phyloP scores from a whole-genome alignment of 768 basidiomycete species.

The Russula olivacea region DNA sequence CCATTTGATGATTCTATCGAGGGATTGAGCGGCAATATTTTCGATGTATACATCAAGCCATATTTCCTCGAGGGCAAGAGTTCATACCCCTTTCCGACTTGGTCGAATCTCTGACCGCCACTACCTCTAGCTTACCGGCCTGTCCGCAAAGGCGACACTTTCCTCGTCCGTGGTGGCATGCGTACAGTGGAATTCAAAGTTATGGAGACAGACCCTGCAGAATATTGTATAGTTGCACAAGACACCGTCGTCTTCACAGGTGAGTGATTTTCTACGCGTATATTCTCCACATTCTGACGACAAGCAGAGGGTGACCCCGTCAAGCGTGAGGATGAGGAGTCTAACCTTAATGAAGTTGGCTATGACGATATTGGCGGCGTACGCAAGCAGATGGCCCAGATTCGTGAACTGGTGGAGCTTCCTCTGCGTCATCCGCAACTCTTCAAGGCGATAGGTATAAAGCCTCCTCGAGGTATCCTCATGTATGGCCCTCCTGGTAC shows the following conservation, averaged over 20 bases:
- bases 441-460: slow-evolving; percentile 99
- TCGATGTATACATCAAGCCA: slow-evolving; percentile 97
- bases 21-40: slow-evolving; percentile 96
- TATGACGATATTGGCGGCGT: slow-evolving; percentile 99
- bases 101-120: background rate
- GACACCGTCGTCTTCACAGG: slow-evolving; percentile 97
- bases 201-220: slow-evolving; percentile 95
- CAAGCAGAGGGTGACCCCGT: slow-evolving; percentile 90
- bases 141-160: slow-evolving; percentile 95
- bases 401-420: slow-evolving; percentile 97
- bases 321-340: slow-evolving; percentile 98
- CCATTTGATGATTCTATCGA: slow-evolving; percentile 99
- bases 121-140: slow-evolving; percentile 57
- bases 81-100: background rate
- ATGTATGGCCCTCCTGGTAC: slow-evolving; percentile 99
- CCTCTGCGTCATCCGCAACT: slow-evolving; percentile 97
- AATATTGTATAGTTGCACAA: slow-evolving; percentile 98
- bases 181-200: slow-evolving; percentile 99
- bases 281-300: slow-evolving; percentile 7
- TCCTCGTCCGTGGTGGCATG: slow-evolving; percentile 98
- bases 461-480: slow-evolving; percentile 96
- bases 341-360: slow-evolving; percentile 92
- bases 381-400: slow-evolving; percentile 99
- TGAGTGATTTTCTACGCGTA: slow-evolving; percentile 29
- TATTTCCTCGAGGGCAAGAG: slow-evolving; percentile 91